phyloP scores from a whole-genome alignment of 495 filamentous ascomycete genomes.

The Lasiosphaeris hirsuta region DNA sequence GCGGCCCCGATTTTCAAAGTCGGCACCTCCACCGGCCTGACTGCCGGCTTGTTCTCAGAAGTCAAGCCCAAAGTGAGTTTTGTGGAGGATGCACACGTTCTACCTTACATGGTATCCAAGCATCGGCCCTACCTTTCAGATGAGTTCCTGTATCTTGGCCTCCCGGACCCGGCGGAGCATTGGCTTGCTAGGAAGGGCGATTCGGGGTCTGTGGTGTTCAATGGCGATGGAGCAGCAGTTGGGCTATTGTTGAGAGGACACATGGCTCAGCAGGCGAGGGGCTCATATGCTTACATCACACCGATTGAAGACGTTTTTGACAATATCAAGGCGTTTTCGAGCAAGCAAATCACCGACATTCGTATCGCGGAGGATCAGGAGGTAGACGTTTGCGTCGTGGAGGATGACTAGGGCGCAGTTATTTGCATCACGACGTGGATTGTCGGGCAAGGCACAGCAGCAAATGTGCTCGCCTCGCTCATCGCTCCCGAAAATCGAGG shows the following conservation, averaged over 20 bases:
- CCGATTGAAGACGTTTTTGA: constrained; percentile 1
- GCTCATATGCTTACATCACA: background rate
- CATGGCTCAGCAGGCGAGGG: background rate
- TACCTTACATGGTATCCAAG: background rate
- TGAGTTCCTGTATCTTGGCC: background rate
- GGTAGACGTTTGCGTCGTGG: too few species aligned
- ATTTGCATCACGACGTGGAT: too few species aligned
- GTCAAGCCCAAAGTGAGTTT: background rate
- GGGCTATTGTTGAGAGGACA: constrained; percentile 4
- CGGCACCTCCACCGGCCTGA: background rate
- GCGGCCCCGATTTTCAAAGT: background rate
- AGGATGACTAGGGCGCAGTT: too few species aligned
- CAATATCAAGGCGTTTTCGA: background rate
- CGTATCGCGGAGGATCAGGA: background rate
- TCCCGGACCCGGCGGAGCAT: background rate
- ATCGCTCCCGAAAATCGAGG: too few species aligned
- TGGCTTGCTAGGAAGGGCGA: background rate
- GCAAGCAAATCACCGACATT: background rate
- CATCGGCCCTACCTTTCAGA: background rate
- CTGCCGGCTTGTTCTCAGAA: background rate
- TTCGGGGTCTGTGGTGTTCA: background rate
- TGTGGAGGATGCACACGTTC: background rate
- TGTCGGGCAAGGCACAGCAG: too few species aligned
- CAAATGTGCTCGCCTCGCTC: too few species aligned
- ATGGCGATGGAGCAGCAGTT: background rate